Percentiles rank a stretch among this genome's conserved stretches.
Conservation (phyloP, 768 basidiomycete genomes). For the Tylopilus rubrobrunneus region DNA sequence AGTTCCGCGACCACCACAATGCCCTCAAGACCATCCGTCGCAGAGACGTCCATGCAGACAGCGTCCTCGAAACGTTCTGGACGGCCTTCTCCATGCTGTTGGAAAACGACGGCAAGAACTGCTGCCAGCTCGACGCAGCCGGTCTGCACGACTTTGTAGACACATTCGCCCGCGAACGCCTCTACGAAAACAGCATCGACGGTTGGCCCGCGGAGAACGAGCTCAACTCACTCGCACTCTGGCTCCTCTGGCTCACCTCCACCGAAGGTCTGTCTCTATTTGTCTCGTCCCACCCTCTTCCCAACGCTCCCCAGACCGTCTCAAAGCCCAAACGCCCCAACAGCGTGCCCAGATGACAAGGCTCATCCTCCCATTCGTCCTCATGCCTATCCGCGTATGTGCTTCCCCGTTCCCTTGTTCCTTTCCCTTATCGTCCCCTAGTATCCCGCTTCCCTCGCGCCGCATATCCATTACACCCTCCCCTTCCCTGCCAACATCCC, state of each 20-base stretch:
- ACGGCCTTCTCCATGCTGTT: constrained; percentile 51
- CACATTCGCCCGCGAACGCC: constrained; percentile 39
- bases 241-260: constrained; percentile 62
- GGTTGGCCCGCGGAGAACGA: constrained; percentile 59
- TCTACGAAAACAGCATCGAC: constrained; percentile 39
- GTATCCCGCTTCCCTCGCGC: constrained; percentile 58
- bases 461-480: constrained; percentile 56
- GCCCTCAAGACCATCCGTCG: constrained; percentile 30
- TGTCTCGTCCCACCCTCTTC: not conserved
- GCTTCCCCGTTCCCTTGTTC: not conserved
- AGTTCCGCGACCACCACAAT: constrained; percentile 37
- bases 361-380: constrained; percentile 42
- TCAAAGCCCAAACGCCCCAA: constrained; percentile 23
- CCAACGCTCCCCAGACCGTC: constrained; percentile 29
- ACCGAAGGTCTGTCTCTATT: constrained; percentile 40
- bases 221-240: constrained; percentile 51
- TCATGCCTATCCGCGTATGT: constrained; percentile 48
- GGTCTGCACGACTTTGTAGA: constrained; percentile 46
- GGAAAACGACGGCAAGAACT: constrained; percentile 69
- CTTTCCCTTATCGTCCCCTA: constrained; percentile 20
- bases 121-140: constrained; percentile 50
- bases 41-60: constrained; percentile 31
- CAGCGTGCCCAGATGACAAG: constrained; percentile 29
- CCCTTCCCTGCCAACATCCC: constrained; percentile 36
- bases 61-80: constrained; percentile 38